These are phyloP conservation scores for Gossypium davidsonii DNA, from an alignment of 441 rosid species.

Conservation along the genomic window DNA sequence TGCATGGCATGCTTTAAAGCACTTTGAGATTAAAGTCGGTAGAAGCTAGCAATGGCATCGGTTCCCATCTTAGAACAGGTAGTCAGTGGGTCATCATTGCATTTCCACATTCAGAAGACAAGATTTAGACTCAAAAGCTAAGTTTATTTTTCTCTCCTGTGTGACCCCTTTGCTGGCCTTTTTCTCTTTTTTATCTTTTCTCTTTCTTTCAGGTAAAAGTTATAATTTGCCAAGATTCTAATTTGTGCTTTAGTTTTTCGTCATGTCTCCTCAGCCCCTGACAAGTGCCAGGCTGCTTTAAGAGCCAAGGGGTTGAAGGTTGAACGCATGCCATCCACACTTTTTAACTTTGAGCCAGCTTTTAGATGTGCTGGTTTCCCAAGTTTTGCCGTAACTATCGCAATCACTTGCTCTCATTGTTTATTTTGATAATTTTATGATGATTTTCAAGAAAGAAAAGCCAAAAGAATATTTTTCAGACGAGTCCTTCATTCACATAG, in stretches of 20 bases:
- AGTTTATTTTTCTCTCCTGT: background rate
- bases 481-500: too few species aligned
- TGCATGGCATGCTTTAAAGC: background rate
- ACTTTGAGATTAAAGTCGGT: background rate
- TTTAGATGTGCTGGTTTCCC: slow-evolving; percentile 4
- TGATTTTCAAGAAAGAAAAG: background rate
- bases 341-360: background rate
- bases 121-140: slow-evolving; percentile 6
- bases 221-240: background rate
- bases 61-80: background rate
- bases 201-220: background rate
- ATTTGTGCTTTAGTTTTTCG: background rate
- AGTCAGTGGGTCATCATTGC: slow-evolving; percentile 13
- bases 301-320: slow-evolving; percentile 4
- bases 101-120: slow-evolving; percentile 4
- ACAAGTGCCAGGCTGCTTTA: slow-evolving; percentile 4
- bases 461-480: background rate
- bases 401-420: slow-evolving; percentile 5
- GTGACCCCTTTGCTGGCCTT: background rate
- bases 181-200: too few species aligned
- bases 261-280: slow-evolving; percentile 4
- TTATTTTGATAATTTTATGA: background rate
- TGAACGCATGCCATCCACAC: slow-evolving; percentile 2
- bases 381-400: slow-evolving; percentile 18
- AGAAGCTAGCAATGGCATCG: background rate